Percentiles rank a stretch among this genome's conserved stretches.
phyloP scores from a whole-genome alignment of 1,139 yeast genomes.

The Blastobotrys buckinghamii region DNA sequence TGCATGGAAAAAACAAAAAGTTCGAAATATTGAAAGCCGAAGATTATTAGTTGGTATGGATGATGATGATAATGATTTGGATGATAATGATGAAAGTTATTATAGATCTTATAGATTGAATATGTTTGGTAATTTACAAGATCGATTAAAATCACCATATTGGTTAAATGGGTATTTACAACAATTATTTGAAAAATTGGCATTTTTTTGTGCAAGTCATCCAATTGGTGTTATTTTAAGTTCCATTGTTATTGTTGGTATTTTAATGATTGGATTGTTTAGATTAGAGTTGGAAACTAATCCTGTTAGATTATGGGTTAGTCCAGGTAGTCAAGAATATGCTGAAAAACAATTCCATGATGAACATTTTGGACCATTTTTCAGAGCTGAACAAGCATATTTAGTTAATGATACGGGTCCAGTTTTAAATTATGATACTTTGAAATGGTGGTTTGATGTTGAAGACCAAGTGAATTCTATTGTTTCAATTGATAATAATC shows the following conservation, averaged over 20 bases:
- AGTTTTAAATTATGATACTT: slow-evolving; percentile 56
- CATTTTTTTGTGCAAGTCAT: slow-evolving; percentile 36
- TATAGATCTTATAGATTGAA: slow-evolving; percentile 12
- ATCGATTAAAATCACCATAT: slow-evolving; percentile 33
- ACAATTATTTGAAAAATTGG: slow-evolving; percentile 43
- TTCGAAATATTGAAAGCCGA: slow-evolving; percentile 16
- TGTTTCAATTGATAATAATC: slow-evolving; percentile 25
- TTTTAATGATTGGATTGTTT: slow-evolving; percentile 50
- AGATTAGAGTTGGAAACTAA: slow-evolving; percentile 60
- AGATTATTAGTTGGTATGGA: slow-evolving; percentile 20
- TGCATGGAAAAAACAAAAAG: slow-evolving; percentile 15
- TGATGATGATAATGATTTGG: slow-evolving; percentile 23
- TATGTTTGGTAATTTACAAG: slow-evolving; percentile 14
- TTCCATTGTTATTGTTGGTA: slow-evolving; percentile 40
- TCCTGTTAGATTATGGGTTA: slow-evolving; percentile 87
- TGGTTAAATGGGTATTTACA: slow-evolving; percentile 42
- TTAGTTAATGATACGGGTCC: slow-evolving; percentile 64
- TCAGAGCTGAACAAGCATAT: slow-evolving; percentile 79
- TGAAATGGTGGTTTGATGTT: slow-evolving; percentile 83
- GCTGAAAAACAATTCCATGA: slow-evolving; percentile 68
- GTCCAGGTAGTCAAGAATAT: slow-evolving; percentile 68
- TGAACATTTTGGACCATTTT: slow-evolving; percentile 83
- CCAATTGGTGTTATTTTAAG: slow-evolving; percentile 52
- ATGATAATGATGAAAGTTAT: slow-evolving; percentile 26
- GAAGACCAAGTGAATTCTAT: slow-evolving; percentile 49